Evolutionary conservation across 306 rosid genomes (phyloP), one percentile per base, ranked within the genome.

Genomic region (Ammopiptanthus mongolicus): DNA sequence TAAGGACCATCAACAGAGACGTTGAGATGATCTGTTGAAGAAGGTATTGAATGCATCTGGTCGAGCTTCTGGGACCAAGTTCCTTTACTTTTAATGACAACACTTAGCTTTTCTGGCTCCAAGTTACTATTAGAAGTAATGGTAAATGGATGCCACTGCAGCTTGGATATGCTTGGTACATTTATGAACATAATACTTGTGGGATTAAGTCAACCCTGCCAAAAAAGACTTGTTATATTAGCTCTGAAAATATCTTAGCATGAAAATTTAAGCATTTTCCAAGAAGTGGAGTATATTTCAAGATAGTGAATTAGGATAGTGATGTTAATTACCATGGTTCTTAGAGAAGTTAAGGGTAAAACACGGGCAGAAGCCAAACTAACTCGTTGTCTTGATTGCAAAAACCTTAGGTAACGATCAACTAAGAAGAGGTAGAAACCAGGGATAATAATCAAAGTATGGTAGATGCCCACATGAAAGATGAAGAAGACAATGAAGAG

Each of bases 101-200:
- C 63, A 75, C 91, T 86, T 0, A 92, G 69, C 64, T 42, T 84
- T 0, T 90, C 87, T 5, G 86, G 60, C 3, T 92, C 97, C 88
- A 86, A 74, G 53, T 79, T 87, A 55, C 89, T 74, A 46, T 77
- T 84, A 1, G 96, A 89, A 88, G 89, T 86, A 10, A 88, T 39
- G 14, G 91, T 89, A 71, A 86, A 89, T 5, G 97, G 96, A 79
- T 92, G 96, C 97, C 97, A 92, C 42, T 92, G 96, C 5, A 92
- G 83, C 81, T 86, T 87, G 41, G 97, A 89, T 70, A 89, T 78
- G 55, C 81, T 84, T 5, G 97, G 96, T 14, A 85, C 75, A 41
- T 89, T 92, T 34, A 92, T 73, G 67, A 89, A 92, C 78, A 87
- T 52, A 5, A 81, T 36, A 84, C 96, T 88, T 2, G 90, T 85